Evolutionary conservation across 106 monocot species (phyloP).

Genomic region (Ottelia alismoides): DNA sequence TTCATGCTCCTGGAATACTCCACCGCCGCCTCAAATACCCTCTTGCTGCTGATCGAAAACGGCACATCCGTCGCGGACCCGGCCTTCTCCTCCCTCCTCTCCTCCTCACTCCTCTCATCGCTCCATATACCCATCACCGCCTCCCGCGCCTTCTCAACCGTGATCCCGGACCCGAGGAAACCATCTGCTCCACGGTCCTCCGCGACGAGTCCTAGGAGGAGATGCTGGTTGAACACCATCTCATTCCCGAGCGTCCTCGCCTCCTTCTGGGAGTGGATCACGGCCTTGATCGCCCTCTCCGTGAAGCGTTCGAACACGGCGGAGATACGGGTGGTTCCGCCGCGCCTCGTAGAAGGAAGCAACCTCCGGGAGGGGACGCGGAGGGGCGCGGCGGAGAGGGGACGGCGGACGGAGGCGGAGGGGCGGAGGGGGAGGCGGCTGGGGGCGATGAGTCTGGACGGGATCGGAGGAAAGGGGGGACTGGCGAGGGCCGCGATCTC

Average conservation of each 20-base stretch:
- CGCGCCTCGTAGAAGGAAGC: too few species aligned
- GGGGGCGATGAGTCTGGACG: too few species aligned
- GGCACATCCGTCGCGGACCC: slow-evolving; percentile 41
- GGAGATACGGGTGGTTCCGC: slow-evolving; percentile 20
- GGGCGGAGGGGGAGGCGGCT: too few species aligned
- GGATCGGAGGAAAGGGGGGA: too few species aligned
- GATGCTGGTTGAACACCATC: slow-evolving; percentile 82
- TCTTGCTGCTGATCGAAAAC: slow-evolving; percentile 62
- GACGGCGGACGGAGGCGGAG: too few species aligned
- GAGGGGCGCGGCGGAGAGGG: too few species aligned
- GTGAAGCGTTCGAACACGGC: slow-evolving; percentile 94
- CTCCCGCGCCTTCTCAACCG: slow-evolving; percentile 43
- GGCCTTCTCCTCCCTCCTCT: too few species aligned
- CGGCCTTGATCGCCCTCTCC: slow-evolving; percentile 76
- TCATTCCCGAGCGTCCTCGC: slow-evolving; percentile 47
- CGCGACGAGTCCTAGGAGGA: slow-evolving; percentile 81
- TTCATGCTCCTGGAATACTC: slow-evolving; percentile 64
- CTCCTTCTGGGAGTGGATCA: slow-evolving; percentile 77
- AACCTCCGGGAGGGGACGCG: too few species aligned
- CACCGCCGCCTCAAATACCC: slow-evolving; percentile 75
- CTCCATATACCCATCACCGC: slow-evolving; percentile 33
- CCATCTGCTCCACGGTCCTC: slow-evolving; percentile 66
- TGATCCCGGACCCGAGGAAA: slow-evolving; percentile 81
- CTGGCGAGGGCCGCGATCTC: too few species aligned
- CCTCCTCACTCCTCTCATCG: too few species aligned